A percentile compares a stretch with the other conserved stretches of the same genome.
These are phyloP conservation scores for Cryptococcus sp. DNA, from an alignment of 1,284 basidiomycete species.

Conservation along the genomic window DNA sequence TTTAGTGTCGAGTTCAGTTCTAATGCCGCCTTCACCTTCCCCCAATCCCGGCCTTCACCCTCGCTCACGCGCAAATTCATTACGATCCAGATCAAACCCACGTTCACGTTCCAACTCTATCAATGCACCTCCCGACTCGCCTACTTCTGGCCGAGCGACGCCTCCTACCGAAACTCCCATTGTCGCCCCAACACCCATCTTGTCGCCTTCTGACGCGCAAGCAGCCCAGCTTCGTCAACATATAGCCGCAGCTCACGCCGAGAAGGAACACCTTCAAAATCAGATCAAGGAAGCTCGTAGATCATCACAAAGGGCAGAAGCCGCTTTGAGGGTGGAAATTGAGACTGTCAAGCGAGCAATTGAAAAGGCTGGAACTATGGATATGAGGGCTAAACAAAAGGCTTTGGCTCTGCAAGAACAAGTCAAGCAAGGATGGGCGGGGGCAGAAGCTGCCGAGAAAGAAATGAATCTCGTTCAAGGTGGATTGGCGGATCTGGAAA, in stretches of 20 bases:
- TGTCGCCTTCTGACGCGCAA: conserved; percentile 39
- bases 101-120: conserved; percentile 46
- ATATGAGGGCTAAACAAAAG: conserved; percentile 46
- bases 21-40: conserved; percentile 36
- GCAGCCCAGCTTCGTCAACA: conserved; percentile 41
- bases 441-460: conserved; percentile 37
- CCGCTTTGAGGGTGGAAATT: conserved; percentile 42
- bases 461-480: conserved; percentile 33
- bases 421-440: conserved; percentile 47
- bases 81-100: conserved; percentile 41
- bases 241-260: conserved; percentile 38
- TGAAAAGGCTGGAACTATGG: conserved; percentile 44
- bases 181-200: conserved; percentile 28
- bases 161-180: conserved; percentile 10
- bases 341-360: conserved; percentile 46
- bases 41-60: conserved; percentile 22
- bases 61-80: conserved; percentile 44
- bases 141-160: conserved; percentile 6
- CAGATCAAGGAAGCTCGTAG: conserved; percentile 47
- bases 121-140: conserved; percentile 16
- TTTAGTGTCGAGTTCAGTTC: conserved; percentile 33
- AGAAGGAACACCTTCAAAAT: conserved; percentile 41
- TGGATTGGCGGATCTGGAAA: conserved; percentile 31
- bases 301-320: conserved; percentile 45
- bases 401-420: conserved; percentile 47